Evolutionary conservation across 2,329 filamentous ascomycete genomes (phyloP), one percentile per base, ranked within the genome.

Genomic region (Colletotrichum sp.): DNA sequence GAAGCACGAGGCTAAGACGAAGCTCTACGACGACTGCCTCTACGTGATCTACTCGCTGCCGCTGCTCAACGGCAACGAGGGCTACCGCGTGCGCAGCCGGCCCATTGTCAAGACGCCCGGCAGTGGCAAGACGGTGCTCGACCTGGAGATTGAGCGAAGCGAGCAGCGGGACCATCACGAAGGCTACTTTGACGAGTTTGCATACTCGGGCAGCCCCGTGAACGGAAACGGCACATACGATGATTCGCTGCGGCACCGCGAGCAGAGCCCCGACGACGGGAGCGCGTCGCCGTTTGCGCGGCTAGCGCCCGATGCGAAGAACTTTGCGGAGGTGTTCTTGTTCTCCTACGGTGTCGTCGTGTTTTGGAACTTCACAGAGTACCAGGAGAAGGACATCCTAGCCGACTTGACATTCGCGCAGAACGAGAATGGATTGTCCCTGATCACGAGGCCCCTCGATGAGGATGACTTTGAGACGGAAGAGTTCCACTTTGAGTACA

Each of bases 401-500:
- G 97, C 97, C 52, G 97, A 99, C 84, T 88, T 99, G 70, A 97
- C 96, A 1, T 99, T 99, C 85, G 95, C 95, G 13, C 91, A 93
- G 79, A 92, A 91, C 70, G 91, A 93, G 75, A 90, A 90, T 21
- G 89, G 90, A 65, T 82, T 86, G 21, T 91, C 94, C 13, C 90
- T 99, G 8, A 93, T 96, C 36, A 94, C 93, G 2, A 91, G 95
- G 39, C 95, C 96, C 1, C 88, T 98, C 26, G 92, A 95, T 72
- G 95, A 98, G 84, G 93, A 94, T 78, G 96, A 99, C 82, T 98
- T 98, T 80, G 97, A 99, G 87, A 99, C 95, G 1, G 97, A 99
- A 83, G 96, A 99, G 82, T 98, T 99, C 81, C 96, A 99, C 83
- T 99, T 99, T 82, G 96, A 99, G 84, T 99, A 99, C 87, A 98